Evolutionary conservation across 345 rosid species (phyloP).

Genomic region (Heritiera littoralis): DNA sequence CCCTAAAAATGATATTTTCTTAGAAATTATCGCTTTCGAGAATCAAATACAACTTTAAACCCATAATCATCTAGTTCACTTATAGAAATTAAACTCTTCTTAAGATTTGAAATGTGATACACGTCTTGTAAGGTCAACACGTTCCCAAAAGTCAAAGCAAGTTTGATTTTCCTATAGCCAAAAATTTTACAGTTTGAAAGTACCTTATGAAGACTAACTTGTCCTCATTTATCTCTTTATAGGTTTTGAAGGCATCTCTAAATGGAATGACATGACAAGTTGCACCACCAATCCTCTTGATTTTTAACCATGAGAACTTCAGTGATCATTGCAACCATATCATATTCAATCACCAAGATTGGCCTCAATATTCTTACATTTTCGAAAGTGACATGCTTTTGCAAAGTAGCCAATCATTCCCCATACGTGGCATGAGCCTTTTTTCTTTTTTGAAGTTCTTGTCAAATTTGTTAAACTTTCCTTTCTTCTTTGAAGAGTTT

Average conservation of each 20-base stretch:
- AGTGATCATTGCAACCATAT: neutral
- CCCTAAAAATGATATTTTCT: no score
- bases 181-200: neutral
- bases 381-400: neutral
- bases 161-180: neutral
- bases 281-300: neutral
- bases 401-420: neutral
- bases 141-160: no score
- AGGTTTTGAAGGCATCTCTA: neutral
- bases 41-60: no score
- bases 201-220: neutral
- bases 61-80: no score
- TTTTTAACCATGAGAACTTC: neutral
- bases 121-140: no score
- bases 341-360: no score
- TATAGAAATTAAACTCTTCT: no score
- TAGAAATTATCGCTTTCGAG: no score
- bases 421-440: neutral
- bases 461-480: neutral
- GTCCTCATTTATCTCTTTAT: neutral
- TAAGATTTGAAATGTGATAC: no score
- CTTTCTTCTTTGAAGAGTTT: neutral
- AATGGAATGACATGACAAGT: neutral
- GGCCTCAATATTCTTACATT: neutral
- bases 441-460: neutral